These are phyloP conservation scores for Rosa persica DNA, from an alignment of 306 rosid genomes.

Conservation along the genomic window DNA sequence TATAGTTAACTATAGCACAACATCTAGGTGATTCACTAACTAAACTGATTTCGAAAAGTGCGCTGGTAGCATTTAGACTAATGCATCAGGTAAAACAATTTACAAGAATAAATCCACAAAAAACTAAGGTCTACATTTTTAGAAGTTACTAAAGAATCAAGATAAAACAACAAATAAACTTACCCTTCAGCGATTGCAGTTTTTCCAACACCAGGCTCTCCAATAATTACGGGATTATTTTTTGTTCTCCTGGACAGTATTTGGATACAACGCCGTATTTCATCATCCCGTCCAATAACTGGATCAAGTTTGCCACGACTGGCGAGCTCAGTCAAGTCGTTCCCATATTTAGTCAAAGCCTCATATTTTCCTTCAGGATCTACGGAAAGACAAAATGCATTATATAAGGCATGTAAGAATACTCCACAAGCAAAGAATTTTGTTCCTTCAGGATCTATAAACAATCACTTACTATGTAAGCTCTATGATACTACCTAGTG, in stretches of 20 bases:
- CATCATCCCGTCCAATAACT: conserved; percentile 96
- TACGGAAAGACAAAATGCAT: conserved; percentile 1
- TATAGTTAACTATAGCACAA: not conserved
- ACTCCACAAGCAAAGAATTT: not conserved
- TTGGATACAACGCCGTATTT: conserved; percentile 91
- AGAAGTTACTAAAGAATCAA: not conserved
- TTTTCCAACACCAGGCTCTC: conserved; percentile 99
- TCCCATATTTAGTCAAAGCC: conserved; percentile 86
- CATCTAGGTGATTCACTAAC: not conserved
- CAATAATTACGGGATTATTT: conserved; percentile 95
- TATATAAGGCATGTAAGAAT: not conserved
- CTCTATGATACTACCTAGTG: not conserved
- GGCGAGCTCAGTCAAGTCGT: conserved; percentile 91
- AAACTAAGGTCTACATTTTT: not conserved
- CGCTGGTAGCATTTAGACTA: not conserved
- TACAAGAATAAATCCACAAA: not conserved
- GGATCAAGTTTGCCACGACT: conserved; percentile 98
- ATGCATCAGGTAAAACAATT: not conserved
- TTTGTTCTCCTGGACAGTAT: conserved; percentile 91
- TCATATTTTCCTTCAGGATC: conserved; percentile 97
- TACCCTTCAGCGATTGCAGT: conserved; percentile 99
- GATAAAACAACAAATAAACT: conserved; percentile 16
- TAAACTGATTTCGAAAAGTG: not conserved
- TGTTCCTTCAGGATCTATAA: not conserved
- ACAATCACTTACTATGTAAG: not conserved